Evolutionary conservation across 306 rosid species (phyloP).

Genomic region (apple (Malus domestica)): DNA sequence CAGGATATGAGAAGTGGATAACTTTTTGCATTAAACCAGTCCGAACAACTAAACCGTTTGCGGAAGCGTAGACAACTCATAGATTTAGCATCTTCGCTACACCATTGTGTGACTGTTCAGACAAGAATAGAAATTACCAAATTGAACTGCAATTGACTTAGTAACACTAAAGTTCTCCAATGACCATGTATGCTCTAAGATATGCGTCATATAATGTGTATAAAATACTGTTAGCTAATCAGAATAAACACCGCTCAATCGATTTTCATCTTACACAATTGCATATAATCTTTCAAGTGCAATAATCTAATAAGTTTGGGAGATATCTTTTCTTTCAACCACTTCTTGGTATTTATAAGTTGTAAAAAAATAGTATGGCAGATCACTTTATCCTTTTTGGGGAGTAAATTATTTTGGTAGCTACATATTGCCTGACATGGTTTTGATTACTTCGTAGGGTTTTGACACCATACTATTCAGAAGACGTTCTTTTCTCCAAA

Average conservation of each 20-base stretch:
- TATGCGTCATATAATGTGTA: neutral
- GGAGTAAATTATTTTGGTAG: neutral
- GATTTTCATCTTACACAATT: neutral
- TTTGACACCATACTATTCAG: conserved; percentile 73
- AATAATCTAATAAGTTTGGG: neutral
- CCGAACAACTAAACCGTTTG: neutral
- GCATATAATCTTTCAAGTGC: neutral
- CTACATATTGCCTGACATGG: neutral
- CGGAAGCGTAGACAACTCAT: neutral
- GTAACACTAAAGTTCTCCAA: neutral
- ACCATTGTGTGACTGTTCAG: neutral
- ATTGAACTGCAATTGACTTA: neutral
- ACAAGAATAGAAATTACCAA: neutral
- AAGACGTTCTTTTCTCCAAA: conserved; percentile 74
- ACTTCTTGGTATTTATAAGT: neutral
- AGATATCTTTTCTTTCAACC: neutral
- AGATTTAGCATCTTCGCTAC: neutral
- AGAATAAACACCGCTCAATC: neutral
- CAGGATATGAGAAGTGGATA: neutral
- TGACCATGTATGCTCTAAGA: neutral
- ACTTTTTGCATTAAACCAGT: neutral
- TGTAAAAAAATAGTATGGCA: neutral
- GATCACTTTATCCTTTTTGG: neutral
- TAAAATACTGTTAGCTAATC: neutral
- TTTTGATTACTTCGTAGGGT: conserved; percentile 45